Conservation (phyloP, 495 filamentous ascomycete genomes). For the Talaromyces ruber region DNA sequence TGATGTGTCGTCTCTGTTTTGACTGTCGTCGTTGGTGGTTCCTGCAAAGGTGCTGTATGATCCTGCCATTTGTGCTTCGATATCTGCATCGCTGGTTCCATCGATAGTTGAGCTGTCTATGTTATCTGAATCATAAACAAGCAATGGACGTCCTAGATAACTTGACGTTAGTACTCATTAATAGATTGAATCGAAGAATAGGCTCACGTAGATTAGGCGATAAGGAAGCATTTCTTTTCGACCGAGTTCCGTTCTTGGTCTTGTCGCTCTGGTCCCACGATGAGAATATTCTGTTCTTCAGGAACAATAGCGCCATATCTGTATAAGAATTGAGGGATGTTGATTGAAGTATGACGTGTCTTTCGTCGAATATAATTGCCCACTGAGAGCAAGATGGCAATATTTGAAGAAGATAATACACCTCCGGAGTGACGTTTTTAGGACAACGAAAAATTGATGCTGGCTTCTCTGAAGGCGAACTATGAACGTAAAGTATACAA, state of each 20-base stretch:
- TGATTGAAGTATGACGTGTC: neutral
- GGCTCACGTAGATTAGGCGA: conserved; percentile 11
- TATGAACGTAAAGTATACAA: neutral
- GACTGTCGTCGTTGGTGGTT: conserved; percentile 12
- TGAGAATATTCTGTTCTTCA: conserved; percentile 36
- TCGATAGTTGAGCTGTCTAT: conserved; percentile 13
- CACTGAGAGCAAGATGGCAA: neutral
- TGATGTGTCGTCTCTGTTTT: conserved; percentile 10
- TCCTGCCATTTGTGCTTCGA: conserved; percentile 26
- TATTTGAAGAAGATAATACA: neutral
- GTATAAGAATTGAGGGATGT: neutral
- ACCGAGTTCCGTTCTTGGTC: conserved; percentile 1
- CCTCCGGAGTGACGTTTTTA: neutral
- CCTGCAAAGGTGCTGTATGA: conserved; percentile 33
- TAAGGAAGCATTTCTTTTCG: conserved; percentile 9
- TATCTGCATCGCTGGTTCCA: conserved; percentile 20
- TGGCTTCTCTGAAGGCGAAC: neutral
- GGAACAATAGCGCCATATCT: conserved; percentile 32
- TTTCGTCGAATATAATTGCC: neutral
- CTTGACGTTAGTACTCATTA: neutral
- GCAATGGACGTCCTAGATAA: conserved; percentile 26
- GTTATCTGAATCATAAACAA: conserved; percentile 21
- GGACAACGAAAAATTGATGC: neutral
- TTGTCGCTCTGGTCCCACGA: neutral
- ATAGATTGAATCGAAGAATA: neutral